These are phyloP conservation scores for Hypoxylon cercidicola DNA, from an alignment of 495 filamentous ascomycete species.

Conservation along the genomic window DNA sequence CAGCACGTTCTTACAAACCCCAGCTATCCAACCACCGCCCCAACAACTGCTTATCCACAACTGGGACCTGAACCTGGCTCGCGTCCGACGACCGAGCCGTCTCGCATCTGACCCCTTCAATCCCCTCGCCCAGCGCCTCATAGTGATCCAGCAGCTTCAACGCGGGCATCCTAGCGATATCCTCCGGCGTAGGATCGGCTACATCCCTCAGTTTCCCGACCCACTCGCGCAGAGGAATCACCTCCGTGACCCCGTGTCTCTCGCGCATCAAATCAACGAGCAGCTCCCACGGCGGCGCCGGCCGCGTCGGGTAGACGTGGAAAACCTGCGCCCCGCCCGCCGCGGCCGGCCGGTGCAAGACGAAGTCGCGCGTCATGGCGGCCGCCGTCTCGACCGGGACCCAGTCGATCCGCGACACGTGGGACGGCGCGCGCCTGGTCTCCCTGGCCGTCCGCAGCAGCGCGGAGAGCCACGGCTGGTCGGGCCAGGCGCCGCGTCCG, in stretches of 20 bases:
- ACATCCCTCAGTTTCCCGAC: slow-evolving; percentile 9
- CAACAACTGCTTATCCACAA: too few species aligned
- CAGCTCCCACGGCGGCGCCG: slow-evolving; percentile 15
- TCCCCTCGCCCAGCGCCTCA: background rate
- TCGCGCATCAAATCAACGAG: background rate
- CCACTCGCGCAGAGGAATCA: slow-evolving; percentile 10
- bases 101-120: too few species aligned
- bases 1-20: too few species aligned
- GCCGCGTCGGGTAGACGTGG: slow-evolving; percentile 2
- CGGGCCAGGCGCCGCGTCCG: slow-evolving; percentile 30
- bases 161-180: slow-evolving; percentile 13
- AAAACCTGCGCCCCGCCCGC: slow-evolving; percentile 6
- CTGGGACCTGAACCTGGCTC: too few species aligned
- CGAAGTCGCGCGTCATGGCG: slow-evolving; percentile 28
- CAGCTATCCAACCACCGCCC: too few species aligned
- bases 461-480: slow-evolving; percentile 45
- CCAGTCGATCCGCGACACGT: slow-evolving; percentile 38
- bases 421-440: slow-evolving; percentile 24
- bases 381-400: slow-evolving; percentile 46
- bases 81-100: too few species aligned
- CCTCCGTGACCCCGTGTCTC: background rate
- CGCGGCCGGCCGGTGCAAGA: slow-evolving; percentile 12
- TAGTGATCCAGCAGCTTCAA: slow-evolving; percentile 20
- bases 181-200: slow-evolving; percentile 2
- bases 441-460: slow-evolving; percentile 25